Evolutionary conservation across 305 asterid genomes (phyloP).

Genomic region (Euphrasia arctica): DNA sequence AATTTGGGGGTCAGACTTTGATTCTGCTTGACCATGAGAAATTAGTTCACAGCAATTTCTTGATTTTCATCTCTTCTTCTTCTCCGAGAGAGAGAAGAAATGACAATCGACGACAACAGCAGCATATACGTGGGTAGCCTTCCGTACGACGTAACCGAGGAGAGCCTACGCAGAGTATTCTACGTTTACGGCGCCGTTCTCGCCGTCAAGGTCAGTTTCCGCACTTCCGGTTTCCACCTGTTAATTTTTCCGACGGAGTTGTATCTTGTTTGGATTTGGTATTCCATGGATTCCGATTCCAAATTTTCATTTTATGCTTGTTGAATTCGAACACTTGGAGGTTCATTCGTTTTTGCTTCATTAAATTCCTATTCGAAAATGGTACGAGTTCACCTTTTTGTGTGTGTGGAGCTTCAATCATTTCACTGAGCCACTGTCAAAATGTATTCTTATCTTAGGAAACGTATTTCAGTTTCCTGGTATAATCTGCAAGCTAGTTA

Average conservation of each 20-base stretch:
- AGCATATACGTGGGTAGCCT: constrained; percentile 81
- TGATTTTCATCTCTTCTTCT: no score
- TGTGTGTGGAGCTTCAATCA: constrained; percentile 6
- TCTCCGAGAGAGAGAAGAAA: constrained; percentile 16
- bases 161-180: constrained; percentile 54
- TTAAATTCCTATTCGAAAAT: constrained; percentile 9
- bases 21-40: no score
- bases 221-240: background rate
- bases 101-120: constrained; percentile 71
- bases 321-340: constrained; percentile 4
- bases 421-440: constrained; percentile 11
- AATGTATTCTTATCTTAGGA: background rate
- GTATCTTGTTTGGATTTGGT: constrained; percentile 1
- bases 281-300: constrained; percentile 2
- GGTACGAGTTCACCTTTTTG: background rate
- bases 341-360: background rate
- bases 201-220: constrained; percentile 56
- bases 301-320: constrained; percentile 3
- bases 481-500: constrained; percentile 3
- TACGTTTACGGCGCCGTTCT: constrained; percentile 53
- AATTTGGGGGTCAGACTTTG: no score
- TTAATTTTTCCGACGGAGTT: constrained; percentile 12
- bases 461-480: constrained; percentile 4
- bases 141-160: constrained; percentile 62
- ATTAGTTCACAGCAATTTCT: no score